These are phyloP conservation scores for Aegle marmelos DNA, from an alignment of 345 rosid species.

Conservation along the genomic window DNA sequence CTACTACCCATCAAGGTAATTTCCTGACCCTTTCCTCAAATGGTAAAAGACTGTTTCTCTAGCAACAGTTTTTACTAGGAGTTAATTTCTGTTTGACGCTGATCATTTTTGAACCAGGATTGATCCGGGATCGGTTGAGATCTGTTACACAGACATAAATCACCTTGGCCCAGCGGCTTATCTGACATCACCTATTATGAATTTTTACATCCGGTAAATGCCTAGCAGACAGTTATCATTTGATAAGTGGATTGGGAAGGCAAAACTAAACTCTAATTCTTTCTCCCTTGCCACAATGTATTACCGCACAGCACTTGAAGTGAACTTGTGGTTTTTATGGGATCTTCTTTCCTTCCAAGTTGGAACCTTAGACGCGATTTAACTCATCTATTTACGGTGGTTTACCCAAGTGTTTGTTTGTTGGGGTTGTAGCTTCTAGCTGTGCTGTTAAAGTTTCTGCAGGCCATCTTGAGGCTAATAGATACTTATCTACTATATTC, in stretches of 20 bases:
- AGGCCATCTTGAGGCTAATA: background rate
- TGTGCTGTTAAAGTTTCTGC: background rate
- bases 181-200: constrained; percentile 78
- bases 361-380: background rate
- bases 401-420: background rate
- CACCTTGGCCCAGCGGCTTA: constrained; percentile 66
- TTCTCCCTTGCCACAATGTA: background rate
- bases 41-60: background rate
- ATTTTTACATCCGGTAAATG: constrained; percentile 74
- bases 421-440: background rate
- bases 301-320: background rate
- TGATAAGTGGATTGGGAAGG: constrained; percentile 5
- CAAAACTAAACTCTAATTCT: background rate
- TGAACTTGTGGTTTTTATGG: background rate
- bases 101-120: constrained; percentile 42
- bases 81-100: background rate
- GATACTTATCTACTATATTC: background rate
- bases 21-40: background rate
- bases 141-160: constrained; percentile 52
- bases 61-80: background rate
- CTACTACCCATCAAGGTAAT: constrained; percentile 77
- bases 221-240: background rate
- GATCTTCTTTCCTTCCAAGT: background rate
- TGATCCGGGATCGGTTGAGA: constrained; percentile 64
- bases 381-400: background rate